phyloP scores from a whole-genome alignment of 2,329 filamentous ascomycete species.

The Scedosporium apiospermum region DNA sequence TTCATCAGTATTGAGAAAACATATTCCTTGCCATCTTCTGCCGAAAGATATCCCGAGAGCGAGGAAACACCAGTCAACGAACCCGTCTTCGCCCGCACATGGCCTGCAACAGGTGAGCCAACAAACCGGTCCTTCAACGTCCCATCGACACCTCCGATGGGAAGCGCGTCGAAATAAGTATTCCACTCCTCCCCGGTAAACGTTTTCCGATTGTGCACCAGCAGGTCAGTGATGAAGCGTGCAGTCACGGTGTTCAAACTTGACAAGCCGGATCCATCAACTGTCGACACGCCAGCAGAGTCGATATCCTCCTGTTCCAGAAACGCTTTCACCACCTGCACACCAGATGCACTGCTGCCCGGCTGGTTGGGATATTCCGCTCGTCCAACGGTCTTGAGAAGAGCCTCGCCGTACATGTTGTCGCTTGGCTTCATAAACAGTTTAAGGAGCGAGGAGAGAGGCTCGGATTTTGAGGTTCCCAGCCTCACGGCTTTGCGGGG shows the following conservation, averaged over 20 bases:
- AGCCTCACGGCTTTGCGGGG: background rate
- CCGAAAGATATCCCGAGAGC: conserved; percentile 3
- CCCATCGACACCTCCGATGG: conserved; percentile 5
- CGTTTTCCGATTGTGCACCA: background rate
- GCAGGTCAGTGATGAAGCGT: background rate
- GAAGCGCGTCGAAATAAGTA: background rate
- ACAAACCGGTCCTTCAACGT: background rate
- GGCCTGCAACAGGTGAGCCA: background rate
- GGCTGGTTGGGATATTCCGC: background rate
- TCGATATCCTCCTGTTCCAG: background rate
- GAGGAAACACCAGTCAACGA: background rate
- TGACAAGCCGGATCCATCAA: conserved; percentile 3
- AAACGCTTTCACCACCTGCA: background rate
- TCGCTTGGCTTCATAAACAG: conserved; percentile 8
- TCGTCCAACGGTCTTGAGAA: conserved; percentile 5
- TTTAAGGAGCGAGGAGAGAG: background rate
- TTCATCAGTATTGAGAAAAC: conserved; percentile 5
- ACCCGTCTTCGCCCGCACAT: background rate
- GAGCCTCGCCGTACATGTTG: conserved; percentile 9
- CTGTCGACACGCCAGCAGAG: background rate
- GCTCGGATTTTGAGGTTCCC: background rate
- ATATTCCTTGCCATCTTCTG: conserved; percentile 4
- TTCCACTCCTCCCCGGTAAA: background rate
- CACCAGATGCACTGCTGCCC: background rate
- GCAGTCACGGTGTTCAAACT: background rate